These are phyloP conservation scores for Myxozyma udenii DNA, from an alignment of 805 yeast species.

Conservation along the genomic window DNA sequence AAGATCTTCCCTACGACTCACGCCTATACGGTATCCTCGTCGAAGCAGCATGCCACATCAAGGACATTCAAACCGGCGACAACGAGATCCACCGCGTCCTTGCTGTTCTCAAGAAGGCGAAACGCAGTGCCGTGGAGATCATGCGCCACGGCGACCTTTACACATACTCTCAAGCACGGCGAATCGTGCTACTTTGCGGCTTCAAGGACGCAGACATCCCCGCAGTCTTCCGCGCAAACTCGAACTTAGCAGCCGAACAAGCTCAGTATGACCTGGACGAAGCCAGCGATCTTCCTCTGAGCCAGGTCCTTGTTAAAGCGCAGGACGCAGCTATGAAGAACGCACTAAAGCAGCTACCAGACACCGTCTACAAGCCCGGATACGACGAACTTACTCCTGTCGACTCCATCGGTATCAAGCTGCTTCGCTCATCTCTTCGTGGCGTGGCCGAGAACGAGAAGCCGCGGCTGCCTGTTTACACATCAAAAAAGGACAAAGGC, in stretches of 20 bases:
- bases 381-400: conserved; percentile 23
- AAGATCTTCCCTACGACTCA: conserved; percentile 8
- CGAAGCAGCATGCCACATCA: conserved; percentile 8
- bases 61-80: conserved; percentile 10
- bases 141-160: conserved; percentile 8
- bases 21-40: conserved; percentile 17
- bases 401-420: conserved; percentile 23
- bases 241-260: not conserved
- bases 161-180: conserved; percentile 11
- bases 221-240: conserved; percentile 1
- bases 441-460: conserved; percentile 17
- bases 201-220: conserved; percentile 14
- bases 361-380: conserved; percentile 21
- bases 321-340: not conserved
- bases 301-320: not conserved
- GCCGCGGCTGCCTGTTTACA: conserved; percentile 20
- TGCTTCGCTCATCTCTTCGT: conserved; percentile 17
- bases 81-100: conserved; percentile 1
- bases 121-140: conserved; percentile 1
- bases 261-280: not conserved
- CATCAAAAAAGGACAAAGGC: not conserved
- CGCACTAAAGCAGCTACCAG: conserved; percentile 9
- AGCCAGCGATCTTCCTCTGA: not conserved
- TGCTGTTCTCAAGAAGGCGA: not conserved
- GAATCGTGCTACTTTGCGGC: conserved; percentile 5